Conservation (phyloP, 352 stramenopile genomes). For the Globisporangium mamillatum region DNA sequence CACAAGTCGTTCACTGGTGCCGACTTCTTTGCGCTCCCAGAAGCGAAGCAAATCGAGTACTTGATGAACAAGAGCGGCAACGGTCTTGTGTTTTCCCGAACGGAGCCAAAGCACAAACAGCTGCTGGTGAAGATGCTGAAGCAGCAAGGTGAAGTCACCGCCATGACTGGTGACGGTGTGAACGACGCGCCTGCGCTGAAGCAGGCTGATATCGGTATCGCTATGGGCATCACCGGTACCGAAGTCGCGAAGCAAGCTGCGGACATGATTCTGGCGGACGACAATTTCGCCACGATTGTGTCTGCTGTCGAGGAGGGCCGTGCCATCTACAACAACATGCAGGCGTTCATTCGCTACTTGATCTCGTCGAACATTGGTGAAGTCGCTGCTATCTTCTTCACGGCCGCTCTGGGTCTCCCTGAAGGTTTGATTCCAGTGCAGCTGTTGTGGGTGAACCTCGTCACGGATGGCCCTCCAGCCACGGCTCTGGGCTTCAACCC, state of each 20-base stretch:
- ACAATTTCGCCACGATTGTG: constrained; percentile 99
- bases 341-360: constrained; percentile 99
- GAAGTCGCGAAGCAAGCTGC: constrained; percentile 97
- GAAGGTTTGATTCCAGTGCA: constrained; percentile 98
- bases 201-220: constrained; percentile 97
- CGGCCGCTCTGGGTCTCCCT: constrained; percentile 93
- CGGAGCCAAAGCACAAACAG: constrained; percentile 98
- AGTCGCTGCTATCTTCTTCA: constrained; percentile 98
- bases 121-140: constrained; percentile 95
- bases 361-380: constrained; percentile 99
- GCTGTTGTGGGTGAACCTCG: constrained; percentile 99
- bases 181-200: constrained; percentile 98
- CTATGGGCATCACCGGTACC: constrained; percentile 98
- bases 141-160: constrained; percentile 90
- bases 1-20: constrained; percentile 93
- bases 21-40: constrained; percentile 94
- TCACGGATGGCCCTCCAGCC: constrained; percentile 98
- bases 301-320: constrained; percentile 83
- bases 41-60: constrained; percentile 90
- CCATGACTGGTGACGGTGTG: constrained; percentile 99
- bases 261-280: constrained; percentile 98
- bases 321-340: constrained; percentile 96
- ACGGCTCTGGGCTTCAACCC: constrained; percentile 99
- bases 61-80: constrained; percentile 83
- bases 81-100: constrained; percentile 96